Conservation (phyloP, 139 green algal genomes). For the Spirogloea muscicola region DNA sequence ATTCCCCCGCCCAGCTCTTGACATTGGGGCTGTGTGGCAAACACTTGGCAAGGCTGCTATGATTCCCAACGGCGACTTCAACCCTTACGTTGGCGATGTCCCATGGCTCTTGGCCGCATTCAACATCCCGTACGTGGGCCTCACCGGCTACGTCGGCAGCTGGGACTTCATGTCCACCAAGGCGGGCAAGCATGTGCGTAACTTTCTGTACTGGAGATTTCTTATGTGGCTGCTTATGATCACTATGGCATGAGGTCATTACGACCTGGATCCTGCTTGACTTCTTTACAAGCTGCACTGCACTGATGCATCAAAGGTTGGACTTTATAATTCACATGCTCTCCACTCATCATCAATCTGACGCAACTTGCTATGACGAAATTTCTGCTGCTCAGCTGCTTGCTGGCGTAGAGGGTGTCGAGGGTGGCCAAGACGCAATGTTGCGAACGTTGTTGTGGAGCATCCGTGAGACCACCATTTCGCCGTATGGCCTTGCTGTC, state of each 20-base stretch:
- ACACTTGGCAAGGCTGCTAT: conserved; percentile 5
- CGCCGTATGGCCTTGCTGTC: no score
- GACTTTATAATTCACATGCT: no score
- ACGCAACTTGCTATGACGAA: no score
- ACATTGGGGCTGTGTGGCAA: neutral
- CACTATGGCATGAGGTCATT: no score
- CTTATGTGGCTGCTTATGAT: no score
- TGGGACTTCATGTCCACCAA: neutral
- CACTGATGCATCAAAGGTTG: no score
- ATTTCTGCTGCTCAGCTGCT: conserved; percentile 6
- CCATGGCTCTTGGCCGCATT: conserved; percentile 1
- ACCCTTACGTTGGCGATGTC: neutral
- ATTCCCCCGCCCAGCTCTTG: neutral
- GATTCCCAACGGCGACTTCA: conserved; percentile 7
- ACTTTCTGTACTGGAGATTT: no score
- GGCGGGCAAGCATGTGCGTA: conserved; percentile 13
- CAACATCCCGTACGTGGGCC: conserved; percentile 13
- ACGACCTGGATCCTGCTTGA: no score
- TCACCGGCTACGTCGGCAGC: conserved; percentile 13
- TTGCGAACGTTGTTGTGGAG: conserved; percentile 2
- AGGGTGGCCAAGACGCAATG: conserved; percentile 4
- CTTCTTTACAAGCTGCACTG: no score
- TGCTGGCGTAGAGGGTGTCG: conserved; percentile 1
- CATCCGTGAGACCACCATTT: no score
- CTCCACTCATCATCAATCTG: no score